These are phyloP conservation scores for Cryptococcus hybrid DNA, from an alignment of 1,284 basidiomycete genomes.

Conservation along the genomic window DNA sequence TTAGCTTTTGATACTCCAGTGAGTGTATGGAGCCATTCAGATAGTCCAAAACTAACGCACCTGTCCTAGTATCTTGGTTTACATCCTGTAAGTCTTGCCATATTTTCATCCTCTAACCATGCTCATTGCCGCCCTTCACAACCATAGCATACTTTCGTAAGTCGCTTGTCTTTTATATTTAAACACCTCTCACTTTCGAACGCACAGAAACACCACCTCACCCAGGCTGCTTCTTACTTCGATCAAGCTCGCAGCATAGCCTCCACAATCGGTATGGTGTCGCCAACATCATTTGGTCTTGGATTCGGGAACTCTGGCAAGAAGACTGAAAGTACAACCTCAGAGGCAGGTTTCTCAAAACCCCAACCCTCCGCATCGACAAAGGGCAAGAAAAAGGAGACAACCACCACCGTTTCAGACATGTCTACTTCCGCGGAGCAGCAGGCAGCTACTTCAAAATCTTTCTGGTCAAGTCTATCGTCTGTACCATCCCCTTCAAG, in stretches of 20 bases:
- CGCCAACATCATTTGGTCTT: constrained; percentile 54
- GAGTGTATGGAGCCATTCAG: constrained; percentile 34
- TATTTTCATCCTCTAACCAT: background rate
- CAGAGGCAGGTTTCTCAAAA: constrained; percentile 27
- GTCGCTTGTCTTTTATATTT: background rate
- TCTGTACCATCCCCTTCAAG: constrained; percentile 17
- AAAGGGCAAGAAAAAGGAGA: constrained; percentile 5
- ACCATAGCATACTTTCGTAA: constrained; percentile 38
- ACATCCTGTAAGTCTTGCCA: constrained; percentile 58
- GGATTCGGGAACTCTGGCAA: constrained; percentile 45
- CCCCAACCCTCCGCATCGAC: background rate
- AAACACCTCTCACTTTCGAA: background rate
- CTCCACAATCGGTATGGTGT: constrained; percentile 57
- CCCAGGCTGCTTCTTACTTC: constrained; percentile 71
- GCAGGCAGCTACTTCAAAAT: constrained; percentile 1
- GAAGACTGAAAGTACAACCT: constrained; percentile 28
- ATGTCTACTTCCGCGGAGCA: background rate
- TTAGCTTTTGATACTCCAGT: constrained; percentile 90
- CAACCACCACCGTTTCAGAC: constrained; percentile 1
- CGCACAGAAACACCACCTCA: constrained; percentile 66
- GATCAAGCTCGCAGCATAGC: constrained; percentile 60
- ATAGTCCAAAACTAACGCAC: background rate
- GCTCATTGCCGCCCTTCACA: background rate
- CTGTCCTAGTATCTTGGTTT: constrained; percentile 71
- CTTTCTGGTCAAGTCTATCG: constrained; percentile 16